These are phyloP conservation scores for Leccinum ochraceum DNA, from an alignment of 768 basidiomycete genomes.

Conservation along the genomic window DNA sequence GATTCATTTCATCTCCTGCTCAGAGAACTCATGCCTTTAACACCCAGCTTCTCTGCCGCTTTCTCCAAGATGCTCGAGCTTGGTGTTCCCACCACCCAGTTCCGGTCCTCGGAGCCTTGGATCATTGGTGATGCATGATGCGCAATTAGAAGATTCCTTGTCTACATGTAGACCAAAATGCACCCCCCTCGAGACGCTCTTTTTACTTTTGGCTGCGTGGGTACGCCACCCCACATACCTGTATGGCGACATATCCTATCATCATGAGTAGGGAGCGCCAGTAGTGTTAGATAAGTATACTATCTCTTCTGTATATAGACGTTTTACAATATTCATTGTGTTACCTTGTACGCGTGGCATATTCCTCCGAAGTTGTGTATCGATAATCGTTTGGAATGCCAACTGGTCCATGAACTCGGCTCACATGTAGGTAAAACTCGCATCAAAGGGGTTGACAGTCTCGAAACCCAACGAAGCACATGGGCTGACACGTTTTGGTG, in stretches of 20 bases:
- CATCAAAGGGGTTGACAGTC: too few relatives aligned
- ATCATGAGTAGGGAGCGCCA: background rate
- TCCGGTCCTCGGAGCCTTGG: constrained; percentile 74
- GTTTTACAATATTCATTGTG: background rate
- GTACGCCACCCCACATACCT: background rate
- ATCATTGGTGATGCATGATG: constrained; percentile 41
- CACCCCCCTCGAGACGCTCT: background rate
- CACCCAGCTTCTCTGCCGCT: constrained; percentile 74
- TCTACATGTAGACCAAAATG: background rate
- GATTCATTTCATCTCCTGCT: background rate
- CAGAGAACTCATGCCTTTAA: background rate
- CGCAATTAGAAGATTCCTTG: constrained; percentile 27
- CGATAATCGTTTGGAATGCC: too few relatives aligned
- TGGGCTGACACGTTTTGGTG: too few relatives aligned
- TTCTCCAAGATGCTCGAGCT: constrained; percentile 86
- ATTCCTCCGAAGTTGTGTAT: too few relatives aligned
- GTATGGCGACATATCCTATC: background rate
- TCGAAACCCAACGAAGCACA: too few relatives aligned
- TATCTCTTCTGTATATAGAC: background rate
- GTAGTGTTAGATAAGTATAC: background rate
- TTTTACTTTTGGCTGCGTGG: background rate
- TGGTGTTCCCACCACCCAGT: constrained; percentile 85
- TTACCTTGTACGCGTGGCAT: background rate
- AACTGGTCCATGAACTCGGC: background rate
- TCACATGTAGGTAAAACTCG: background rate